phyloP scores from a whole-genome alignment of 257 asterid genomes.

The Ophiorrhiza pumila region DNA sequence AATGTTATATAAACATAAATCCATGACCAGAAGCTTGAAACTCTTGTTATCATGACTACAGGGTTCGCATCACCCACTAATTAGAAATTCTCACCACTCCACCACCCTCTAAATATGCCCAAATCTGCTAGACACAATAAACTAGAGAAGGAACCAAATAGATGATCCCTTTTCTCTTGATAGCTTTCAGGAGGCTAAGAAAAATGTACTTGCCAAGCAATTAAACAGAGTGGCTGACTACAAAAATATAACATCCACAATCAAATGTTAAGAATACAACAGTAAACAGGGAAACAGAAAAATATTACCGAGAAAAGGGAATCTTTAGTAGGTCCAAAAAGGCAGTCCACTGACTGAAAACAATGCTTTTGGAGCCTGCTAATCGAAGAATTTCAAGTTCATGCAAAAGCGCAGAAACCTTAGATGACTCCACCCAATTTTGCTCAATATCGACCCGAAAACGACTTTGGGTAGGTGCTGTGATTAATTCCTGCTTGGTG shows the following conservation, averaged over 20 bases:
- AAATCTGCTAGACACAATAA: not conserved
- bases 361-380: constrained; percentile 75
- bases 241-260: not conserved
- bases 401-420: constrained; percentile 76
- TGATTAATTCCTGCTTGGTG: constrained; percentile 81
- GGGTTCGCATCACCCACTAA: not conserved
- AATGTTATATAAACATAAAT: not conserved
- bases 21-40: not conserved
- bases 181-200: not conserved
- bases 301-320: constrained; percentile 73
- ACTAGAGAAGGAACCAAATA: not conserved
- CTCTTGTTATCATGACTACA: not conserved
- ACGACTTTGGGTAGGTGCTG: constrained; percentile 91
- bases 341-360: constrained; percentile 99
- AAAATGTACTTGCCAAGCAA: not conserved
- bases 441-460: constrained; percentile 77
- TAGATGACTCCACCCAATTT: constrained; percentile 93
- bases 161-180: not conserved
- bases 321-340: constrained; percentile 88
- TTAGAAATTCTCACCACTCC: too few species aligned
- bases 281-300: constrained; percentile 2
- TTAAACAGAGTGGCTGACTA: not conserved
- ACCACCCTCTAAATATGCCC: not conserved
- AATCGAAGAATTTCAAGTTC: constrained; percentile 52
- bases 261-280: not conserved